phyloP scores from a whole-genome alignment of 345 rosid species.

The Turritis glabra region DNA sequence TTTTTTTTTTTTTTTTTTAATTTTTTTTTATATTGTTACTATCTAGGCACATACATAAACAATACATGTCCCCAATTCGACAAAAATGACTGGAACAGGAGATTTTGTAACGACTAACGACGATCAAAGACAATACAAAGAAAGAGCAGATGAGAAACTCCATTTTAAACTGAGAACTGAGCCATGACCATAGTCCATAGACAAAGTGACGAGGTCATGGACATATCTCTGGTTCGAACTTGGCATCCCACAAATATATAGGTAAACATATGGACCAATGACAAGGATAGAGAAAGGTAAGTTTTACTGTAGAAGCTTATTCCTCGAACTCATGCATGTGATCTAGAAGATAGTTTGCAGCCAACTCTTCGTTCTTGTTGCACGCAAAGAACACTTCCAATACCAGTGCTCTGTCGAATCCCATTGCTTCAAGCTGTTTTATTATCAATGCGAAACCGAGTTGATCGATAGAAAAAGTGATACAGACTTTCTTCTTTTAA shows the following conservation, averaged over 20 bases:
- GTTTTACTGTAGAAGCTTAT: constrained; percentile 38
- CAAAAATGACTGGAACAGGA: constrained; percentile 10
- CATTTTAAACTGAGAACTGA: constrained; percentile 4
- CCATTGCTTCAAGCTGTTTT: constrained; percentile 86
- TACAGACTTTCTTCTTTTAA: neutral
- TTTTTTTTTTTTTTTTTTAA: neutral
- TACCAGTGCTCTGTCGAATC: constrained; percentile 74
- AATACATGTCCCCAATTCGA: constrained; percentile 5
- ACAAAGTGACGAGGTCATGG: constrained; percentile 10
- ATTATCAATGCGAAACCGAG: neutral
- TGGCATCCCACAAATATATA: constrained; percentile 21
- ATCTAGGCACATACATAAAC: neutral
- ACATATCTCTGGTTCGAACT: constrained; percentile 17
- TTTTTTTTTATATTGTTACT: neutral
- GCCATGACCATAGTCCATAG: constrained; percentile 20
- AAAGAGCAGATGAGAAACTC: constrained; percentile 5
- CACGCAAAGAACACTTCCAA: constrained; percentile 91
- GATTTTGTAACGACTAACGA: constrained; percentile 9
- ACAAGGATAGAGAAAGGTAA: neutral
- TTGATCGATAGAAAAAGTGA: neutral
- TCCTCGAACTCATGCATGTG: constrained; percentile 89
- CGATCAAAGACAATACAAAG: constrained; percentile 17
- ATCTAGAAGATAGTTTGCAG: constrained; percentile 89
- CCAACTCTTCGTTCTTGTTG: constrained; percentile 92
- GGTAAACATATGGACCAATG: constrained; percentile 20